Base-by-base conservation (phyloP, 2,329 filamentous ascomycete genomes). In the Ceratocystis diversiconidia region DNA sequence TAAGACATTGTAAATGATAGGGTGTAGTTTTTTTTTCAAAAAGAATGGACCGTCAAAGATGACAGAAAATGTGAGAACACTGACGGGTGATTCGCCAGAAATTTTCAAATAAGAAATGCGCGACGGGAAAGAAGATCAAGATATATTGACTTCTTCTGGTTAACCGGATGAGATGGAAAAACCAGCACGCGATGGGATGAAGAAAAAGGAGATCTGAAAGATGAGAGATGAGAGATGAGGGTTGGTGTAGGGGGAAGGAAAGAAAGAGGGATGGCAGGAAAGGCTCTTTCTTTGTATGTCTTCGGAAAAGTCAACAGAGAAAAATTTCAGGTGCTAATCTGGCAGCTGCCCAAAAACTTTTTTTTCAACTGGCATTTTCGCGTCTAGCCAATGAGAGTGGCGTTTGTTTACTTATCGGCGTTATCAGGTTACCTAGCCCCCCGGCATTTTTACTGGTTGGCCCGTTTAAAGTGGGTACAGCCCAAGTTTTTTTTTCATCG, bases 1-100 rank as follows among this genome's bases (percentile, higher is more conserved):
- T 78, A 79, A 71, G 79, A 80, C 79, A 80, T 65, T 3, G 8
- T 52, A 25, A n/a, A 62, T 32, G 36, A 19, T 43, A 36, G 12
- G 30, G 36, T 52, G 41, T 52, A 25, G 22, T 28, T 5, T 8
- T 52, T 15, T 36, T 3, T 30, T 41, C 36, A 41, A 62, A 55
- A 68, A 59, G 46, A 50, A 43, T 41, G 52, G 36, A 30, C 28
- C 41, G 44, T 48, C 52, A 48, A 25, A 19, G 25, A 63, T 57
- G 46, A 43, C 55, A 59, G 19, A 46, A 61, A 30, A 61, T 2
- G 28, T 25, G 43, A 10, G 46, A 30, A 36, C 1, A 17, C 22
- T 25, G 8, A 28, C 12, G 19, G 50, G 28, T 5, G 30, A 22
- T 19, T 48, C 2, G n/a, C 8, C 50, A 28, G 28, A 36, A 59